These are phyloP conservation scores for Suhomyces guaymorum DNA, from an alignment of 1,139 yeast genomes.

Conservation along the genomic window DNA sequence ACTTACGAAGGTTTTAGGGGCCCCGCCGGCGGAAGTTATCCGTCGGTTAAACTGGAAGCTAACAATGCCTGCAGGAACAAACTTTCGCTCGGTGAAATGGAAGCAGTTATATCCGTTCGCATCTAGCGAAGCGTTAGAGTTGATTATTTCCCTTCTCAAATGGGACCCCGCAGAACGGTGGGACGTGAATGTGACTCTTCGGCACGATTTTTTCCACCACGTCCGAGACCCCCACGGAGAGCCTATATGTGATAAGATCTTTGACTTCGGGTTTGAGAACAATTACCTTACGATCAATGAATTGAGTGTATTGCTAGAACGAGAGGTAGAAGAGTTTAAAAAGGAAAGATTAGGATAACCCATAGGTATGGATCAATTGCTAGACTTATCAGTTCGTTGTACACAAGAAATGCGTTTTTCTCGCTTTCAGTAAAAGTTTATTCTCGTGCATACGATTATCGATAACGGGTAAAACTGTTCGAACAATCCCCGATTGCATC, in stretches of 20 bases:
- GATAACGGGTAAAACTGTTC: not conserved
- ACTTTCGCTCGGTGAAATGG: slow-evolving; percentile 47
- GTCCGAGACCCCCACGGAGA: slow-evolving; percentile 56
- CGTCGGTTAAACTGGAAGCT: slow-evolving; percentile 32
- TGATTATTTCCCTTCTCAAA: slow-evolving; percentile 52
- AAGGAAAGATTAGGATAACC: slow-evolving; percentile 10
- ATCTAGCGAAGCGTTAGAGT: slow-evolving; percentile 43
- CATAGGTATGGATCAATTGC: no score
- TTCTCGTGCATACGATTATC: no score
- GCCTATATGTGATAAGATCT: slow-evolving; percentile 44
- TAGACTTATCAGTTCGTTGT: no score
- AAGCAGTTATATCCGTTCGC: slow-evolving; percentile 59
- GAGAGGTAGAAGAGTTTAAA: slow-evolving; percentile 43
- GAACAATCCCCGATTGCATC: not conserved
- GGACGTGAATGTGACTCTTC: slow-evolving; percentile 51
- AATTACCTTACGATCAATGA: slow-evolving; percentile 34
- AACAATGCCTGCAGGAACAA: slow-evolving; percentile 41
- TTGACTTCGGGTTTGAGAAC: slow-evolving; percentile 66
- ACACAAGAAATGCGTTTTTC: no score
- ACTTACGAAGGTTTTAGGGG: slow-evolving; percentile 63
- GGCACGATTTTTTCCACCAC: slow-evolving; percentile 48
- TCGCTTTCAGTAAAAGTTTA: not conserved
- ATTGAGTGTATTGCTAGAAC: slow-evolving; percentile 46
- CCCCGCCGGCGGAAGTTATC: slow-evolving; percentile 51
- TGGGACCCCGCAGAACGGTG: slow-evolving; percentile 60